Base-by-base conservation (phyloP, 805 yeast genomes). In the Vanderwaltozyma yarrowii region DNA sequence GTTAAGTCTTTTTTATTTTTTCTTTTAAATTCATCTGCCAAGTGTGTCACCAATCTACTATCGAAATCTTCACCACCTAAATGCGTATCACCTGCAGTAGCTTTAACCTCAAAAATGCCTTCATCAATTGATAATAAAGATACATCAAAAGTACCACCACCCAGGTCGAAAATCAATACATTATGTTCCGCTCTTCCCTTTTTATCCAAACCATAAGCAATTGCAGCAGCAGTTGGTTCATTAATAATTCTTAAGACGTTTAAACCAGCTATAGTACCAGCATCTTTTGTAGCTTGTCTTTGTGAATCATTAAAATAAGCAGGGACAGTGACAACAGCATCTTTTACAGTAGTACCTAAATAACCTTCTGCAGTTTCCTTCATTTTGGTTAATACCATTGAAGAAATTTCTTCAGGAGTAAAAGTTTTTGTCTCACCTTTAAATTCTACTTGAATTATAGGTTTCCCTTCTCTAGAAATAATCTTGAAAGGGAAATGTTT, bases 61-160 rank as follows among this genome's bases (percentile, higher is more conserved):
- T 87, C 96, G 64, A 87, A 87, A 80, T 24, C 27, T 24, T 24
- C 27, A 24, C 27, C 27, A 24, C 27, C 27, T 24, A 24, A 24
- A 24, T 24, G 87, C 38, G 87, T 83, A 39, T 54, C 61, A 51
- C 64, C 63, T 24, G 64, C 63, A 27, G 95, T 85, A 54, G 95
- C 92, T 76, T 85, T 85, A 60, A 85, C 95, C 62, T 87, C 86
- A 74, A 86, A 85, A 60, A 85, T 86, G 78, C 95, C 95, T 61
- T 88, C 95, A 64, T 86, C 88, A 65, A 85, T 84, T 64, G 82
- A 76, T 58, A 85, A 73, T 53, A 85, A 73, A 38, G 95, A 86
- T 47, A 86, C 95, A 82, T 85, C 95, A 70, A 85, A 85, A 58
- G 95, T 85, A 73, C 95, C 95, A 69, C 95, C 95, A 75, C 95